Evolutionary conservation across 1,284 basidiomycete genomes (phyloP).

Genomic region (Boletus sp.): DNA sequence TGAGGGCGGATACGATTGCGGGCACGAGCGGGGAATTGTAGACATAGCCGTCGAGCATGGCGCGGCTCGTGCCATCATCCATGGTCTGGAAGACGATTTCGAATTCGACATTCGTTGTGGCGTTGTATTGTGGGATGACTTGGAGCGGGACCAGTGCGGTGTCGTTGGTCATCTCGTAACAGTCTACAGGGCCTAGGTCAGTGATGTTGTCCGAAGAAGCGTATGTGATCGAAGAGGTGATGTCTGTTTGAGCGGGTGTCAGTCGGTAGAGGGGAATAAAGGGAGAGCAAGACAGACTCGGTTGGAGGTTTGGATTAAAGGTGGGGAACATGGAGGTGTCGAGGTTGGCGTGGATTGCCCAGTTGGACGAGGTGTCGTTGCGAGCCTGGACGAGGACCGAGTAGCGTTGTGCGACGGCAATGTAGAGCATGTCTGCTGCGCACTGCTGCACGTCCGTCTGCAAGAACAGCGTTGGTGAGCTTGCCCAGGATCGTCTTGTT

Average conservation of each 20-base stretch:
- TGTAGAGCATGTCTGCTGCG: constrained; percentile 67
- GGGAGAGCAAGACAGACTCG: constrained; percentile 57
- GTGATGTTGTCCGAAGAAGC: constrained; percentile 50
- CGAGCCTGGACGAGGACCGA: constrained; percentile 89
- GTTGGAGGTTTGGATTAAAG: constrained; percentile 54
- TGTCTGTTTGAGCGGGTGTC: constrained; percentile 50
- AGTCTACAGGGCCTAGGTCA: constrained; percentile 53
- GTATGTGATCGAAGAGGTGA: constrained; percentile 80
- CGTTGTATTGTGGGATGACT: constrained; percentile 44
- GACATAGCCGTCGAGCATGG: constrained; percentile 72
- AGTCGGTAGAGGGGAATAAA: neutral
- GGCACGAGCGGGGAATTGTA: constrained; percentile 76
- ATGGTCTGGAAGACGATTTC: constrained; percentile 69
- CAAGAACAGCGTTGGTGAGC: neutral
- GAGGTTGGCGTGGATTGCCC: constrained; percentile 82
- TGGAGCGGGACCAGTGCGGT: constrained; percentile 60
- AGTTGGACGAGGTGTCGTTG: constrained; percentile 84
- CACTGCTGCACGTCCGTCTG: constrained; percentile 79
- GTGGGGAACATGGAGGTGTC: constrained; percentile 60
- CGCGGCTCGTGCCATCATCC: constrained; percentile 79
- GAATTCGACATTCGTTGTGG: constrained; percentile 60
- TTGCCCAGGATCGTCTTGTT: neutral
- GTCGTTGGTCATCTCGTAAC: constrained; percentile 65
- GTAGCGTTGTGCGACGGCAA: constrained; percentile 93
- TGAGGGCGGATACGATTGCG: constrained; percentile 73